A percentile compares a stretch with the other conserved stretches of the same genome.
phyloP scores from a whole-genome alignment of 2,329 filamentous ascomycete species.

The Monilinia vaccinii-corymbosi region DNA sequence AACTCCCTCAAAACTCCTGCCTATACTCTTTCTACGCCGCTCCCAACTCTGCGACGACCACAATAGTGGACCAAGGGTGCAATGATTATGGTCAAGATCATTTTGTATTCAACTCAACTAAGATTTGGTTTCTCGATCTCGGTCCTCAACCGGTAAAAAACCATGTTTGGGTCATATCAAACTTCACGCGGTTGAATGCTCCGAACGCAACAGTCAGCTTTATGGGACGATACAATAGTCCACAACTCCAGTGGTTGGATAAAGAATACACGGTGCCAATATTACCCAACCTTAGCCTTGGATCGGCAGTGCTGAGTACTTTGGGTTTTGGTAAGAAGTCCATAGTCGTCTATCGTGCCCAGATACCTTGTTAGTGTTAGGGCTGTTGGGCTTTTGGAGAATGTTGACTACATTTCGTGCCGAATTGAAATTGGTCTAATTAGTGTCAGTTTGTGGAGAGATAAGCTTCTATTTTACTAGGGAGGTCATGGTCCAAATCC shows the following conservation, averaged over 20 bases:
- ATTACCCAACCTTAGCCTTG: too few species aligned
- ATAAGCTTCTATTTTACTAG: too few species aligned
- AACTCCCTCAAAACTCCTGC: background rate
- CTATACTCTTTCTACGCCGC: background rate
- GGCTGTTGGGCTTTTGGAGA: background rate
- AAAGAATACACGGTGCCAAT: too few species aligned
- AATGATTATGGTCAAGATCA: background rate
- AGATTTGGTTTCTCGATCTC: background rate
- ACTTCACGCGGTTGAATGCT: background rate
- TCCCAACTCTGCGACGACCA: background rate
- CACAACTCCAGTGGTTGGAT: background rate
- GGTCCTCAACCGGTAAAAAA: background rate
- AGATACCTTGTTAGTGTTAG: background rate
- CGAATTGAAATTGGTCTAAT: too few species aligned
- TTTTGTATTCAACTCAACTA: background rate
- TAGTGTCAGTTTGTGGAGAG: too few species aligned
- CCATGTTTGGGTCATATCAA: background rate
- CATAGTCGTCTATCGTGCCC: background rate
- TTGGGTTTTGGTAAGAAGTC: background rate
- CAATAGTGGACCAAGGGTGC: background rate
- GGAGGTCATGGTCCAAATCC: too few species aligned
- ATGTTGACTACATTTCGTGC: too few species aligned
- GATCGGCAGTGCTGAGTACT: too few species aligned
- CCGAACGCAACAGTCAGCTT: background rate
- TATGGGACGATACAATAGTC: background rate